These are phyloP conservation scores for Orobanche coerulescens DNA, from an alignment of 257 asterid species.

Conservation along the genomic window DNA sequence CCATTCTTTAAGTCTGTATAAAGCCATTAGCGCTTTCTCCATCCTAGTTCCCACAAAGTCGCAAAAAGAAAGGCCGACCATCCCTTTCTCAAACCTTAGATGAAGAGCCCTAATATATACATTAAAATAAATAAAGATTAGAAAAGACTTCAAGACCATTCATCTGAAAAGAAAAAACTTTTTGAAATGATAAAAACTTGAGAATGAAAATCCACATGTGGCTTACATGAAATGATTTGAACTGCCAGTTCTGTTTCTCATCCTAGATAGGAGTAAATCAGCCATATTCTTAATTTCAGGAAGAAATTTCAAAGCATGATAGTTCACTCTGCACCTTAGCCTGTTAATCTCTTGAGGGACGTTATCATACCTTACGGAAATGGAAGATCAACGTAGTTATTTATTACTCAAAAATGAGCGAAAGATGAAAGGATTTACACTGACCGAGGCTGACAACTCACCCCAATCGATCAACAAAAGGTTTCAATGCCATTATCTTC, in stretches of 20 bases:
- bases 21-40: slow-evolving; percentile 91
- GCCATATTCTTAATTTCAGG: slow-evolving; percentile 97
- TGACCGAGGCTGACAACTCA: slow-evolving; percentile 35
- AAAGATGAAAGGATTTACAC: slow-evolving; percentile 1
- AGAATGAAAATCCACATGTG: slow-evolving; percentile 13
- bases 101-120: slow-evolving; percentile 87
- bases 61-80: slow-evolving; percentile 99
- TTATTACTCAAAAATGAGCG: not conserved
- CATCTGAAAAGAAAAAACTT: not conserved
- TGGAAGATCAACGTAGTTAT: not conserved
- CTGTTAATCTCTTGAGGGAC: slow-evolving; percentile 96
- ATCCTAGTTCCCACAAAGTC: slow-evolving; percentile 90
- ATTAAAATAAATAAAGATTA: not conserved
- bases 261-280: slow-evolving; percentile 83
- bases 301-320: slow-evolving; percentile 94
- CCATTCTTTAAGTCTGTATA: slow-evolving; percentile 94
- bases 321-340: slow-evolving; percentile 95
- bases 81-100: slow-evolving; percentile 96
- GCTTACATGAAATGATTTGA: slow-evolving; percentile 92
- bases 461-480: slow-evolving; percentile 99
- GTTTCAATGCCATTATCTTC: slow-evolving; percentile 94
- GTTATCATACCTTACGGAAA: slow-evolving; percentile 71
- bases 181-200: slow-evolving; percentile 11
- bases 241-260: slow-evolving; percentile 87
- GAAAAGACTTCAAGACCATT: slow-evolving; percentile 4